phyloP scores from a whole-genome alignment of 2,329 filamentous ascomycete genomes.

The Ophiocordyceps robertsii region DNA sequence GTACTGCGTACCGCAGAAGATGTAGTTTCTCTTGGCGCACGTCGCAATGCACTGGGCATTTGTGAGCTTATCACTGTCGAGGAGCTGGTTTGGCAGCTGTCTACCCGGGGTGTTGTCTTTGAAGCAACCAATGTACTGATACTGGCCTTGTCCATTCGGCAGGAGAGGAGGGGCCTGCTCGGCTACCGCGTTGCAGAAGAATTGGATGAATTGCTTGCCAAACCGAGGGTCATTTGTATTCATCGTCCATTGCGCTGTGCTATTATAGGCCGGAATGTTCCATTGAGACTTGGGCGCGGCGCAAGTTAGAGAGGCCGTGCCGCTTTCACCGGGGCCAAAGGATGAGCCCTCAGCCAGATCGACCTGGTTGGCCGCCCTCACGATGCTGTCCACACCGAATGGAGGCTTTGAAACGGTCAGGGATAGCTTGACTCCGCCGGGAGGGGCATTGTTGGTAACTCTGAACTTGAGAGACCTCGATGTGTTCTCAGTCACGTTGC shows the following conservation, averaged over 20 bases:
- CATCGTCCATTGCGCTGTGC: constrained; percentile 38
- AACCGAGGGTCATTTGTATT: constrained; percentile 40
- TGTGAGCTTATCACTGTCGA: constrained; percentile 25
- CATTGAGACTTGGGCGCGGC: constrained; percentile 42
- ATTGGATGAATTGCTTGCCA: constrained; percentile 38
- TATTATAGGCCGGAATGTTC: constrained; percentile 37
- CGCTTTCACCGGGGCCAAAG: constrained; percentile 33
- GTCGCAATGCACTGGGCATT: constrained; percentile 30
- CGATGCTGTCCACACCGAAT: constrained; percentile 38
- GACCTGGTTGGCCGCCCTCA: constrained; percentile 39
- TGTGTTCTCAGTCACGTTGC: constrained; percentile 38
- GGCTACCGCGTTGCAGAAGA: constrained; percentile 35
- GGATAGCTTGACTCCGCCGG: constrained; percentile 31
- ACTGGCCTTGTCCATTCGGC: constrained; percentile 28
- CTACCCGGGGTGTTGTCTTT: constrained; percentile 41
- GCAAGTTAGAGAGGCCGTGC: constrained; percentile 39
- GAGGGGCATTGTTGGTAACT: constrained; percentile 35
- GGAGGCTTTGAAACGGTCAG: constrained; percentile 49
- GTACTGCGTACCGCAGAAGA: constrained; percentile 36
- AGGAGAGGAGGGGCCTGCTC: constrained; percentile 38
- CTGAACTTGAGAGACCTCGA: constrained; percentile 34
- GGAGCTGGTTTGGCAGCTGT: constrained; percentile 30
- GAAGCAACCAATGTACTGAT: constrained; percentile 40
- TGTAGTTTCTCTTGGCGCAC: constrained; percentile 20
- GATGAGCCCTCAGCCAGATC: constrained; percentile 44